Percentiles rank a stretch among this genome's conserved stretches.
Evolutionary conservation across 2,329 filamentous ascomycete species (phyloP).

Genomic region (Colletotrichum kahawae): DNA sequence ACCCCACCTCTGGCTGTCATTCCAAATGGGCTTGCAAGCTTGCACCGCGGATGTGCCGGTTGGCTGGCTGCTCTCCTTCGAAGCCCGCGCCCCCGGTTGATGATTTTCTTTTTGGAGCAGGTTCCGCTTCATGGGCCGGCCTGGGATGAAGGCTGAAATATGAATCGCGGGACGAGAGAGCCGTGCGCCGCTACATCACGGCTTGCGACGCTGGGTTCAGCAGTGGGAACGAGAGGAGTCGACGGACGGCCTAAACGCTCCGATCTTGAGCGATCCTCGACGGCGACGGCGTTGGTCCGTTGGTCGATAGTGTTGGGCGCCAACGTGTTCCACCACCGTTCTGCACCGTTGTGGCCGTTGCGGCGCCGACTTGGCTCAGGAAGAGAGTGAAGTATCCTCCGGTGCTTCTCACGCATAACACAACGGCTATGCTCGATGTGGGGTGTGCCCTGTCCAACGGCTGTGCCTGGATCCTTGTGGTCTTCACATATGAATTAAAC

Average conservation of each 20-base stretch:
- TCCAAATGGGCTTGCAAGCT: slow-evolving; percentile 14
- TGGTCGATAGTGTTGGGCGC: neutral
- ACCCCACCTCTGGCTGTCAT: slow-evolving; percentile 13
- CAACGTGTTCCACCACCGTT: neutral
- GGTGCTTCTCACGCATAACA: neutral
- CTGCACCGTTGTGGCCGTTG: neutral
- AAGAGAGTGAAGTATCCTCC: neutral
- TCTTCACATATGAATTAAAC: neutral
- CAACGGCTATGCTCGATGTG: neutral
- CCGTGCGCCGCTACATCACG: neutral
- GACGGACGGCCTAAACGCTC: neutral
- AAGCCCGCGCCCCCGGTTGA: neutral
- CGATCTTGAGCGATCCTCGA: neutral
- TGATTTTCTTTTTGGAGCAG: neutral
- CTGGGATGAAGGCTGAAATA: slow-evolving; percentile 5
- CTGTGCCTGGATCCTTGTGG: neutral
- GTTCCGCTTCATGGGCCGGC: neutral
- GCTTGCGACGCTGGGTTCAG: slow-evolving; percentile 1
- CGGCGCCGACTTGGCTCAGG: neutral
- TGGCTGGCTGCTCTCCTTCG: neutral
- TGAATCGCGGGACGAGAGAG: slow-evolving; percentile 12
- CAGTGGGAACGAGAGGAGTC: neutral
- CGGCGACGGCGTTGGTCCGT: neutral
- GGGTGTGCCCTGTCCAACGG: neutral
- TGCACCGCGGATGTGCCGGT: slow-evolving; percentile 22